These are phyloP conservation scores for Phanerochaete sordida DNA, from an alignment of 768 basidiomycete genomes.

Conservation along the genomic window DNA sequence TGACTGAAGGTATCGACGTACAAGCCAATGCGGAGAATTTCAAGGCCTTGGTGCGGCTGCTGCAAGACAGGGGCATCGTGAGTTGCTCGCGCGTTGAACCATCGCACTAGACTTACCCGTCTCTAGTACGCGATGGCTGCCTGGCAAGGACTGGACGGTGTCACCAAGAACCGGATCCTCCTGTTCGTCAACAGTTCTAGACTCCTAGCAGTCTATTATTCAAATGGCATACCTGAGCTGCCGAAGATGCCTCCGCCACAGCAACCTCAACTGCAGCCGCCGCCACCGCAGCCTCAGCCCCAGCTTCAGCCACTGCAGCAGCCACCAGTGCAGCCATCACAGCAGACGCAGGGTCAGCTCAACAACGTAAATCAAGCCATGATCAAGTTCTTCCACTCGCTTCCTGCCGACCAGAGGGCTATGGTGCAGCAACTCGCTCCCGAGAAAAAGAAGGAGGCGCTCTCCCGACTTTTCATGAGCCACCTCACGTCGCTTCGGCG, in stretches of 20 bases:
- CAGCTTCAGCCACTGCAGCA: conserved; percentile 18
- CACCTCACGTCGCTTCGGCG: neutral
- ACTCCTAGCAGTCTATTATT: conserved; percentile 50
- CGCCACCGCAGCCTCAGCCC: conserved; percentile 18
- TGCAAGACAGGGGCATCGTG: conserved; percentile 44
- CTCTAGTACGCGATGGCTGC: conserved; percentile 46
- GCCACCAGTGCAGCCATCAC: conserved; percentile 17
- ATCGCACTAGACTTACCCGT: neutral
- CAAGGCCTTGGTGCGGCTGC: conserved; percentile 36
- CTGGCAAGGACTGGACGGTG: conserved; percentile 45
- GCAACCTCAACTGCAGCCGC: neutral
- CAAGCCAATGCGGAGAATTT: conserved; percentile 42
- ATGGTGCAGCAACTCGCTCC: neutral
- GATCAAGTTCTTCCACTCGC: neutral
- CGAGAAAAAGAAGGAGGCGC: neutral
- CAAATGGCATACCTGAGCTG: conserved; percentile 47
- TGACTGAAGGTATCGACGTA: conserved; percentile 23
- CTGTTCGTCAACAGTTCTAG: conserved; percentile 37
- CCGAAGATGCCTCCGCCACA: conserved; percentile 24
- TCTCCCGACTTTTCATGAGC: neutral
- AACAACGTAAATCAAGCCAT: neutral
- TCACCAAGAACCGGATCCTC: conserved; percentile 41
- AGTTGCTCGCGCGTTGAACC: conserved; percentile 18
- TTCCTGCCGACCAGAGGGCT: neutral
- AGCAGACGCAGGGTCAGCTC: conserved; percentile 10